Evolutionary conservation across 1,139 yeast species (phyloP).

Genomic region (Yamadazyma membranifaciens): DNA sequence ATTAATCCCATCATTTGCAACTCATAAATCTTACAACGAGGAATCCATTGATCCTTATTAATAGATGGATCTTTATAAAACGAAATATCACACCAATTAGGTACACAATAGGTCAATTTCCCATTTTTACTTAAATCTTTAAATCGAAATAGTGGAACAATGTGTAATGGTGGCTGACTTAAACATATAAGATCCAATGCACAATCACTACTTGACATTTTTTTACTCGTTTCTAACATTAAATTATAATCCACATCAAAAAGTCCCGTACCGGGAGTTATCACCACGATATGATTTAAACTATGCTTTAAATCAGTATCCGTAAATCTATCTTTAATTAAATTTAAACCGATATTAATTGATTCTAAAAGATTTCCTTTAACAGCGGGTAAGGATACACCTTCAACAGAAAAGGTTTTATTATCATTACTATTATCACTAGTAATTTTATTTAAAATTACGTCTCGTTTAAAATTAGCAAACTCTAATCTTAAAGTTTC

Average conservation of each 20-base stretch:
- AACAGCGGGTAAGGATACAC: slow-evolving; percentile 75
- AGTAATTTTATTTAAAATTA: slow-evolving; percentile 43
- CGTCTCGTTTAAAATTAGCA: slow-evolving; percentile 76
- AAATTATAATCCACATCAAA: slow-evolving; percentile 88
- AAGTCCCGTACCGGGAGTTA: slow-evolving; percentile 91
- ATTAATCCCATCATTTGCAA: slow-evolving; percentile 97
- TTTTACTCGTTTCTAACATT: slow-evolving; percentile 70
- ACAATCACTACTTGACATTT: slow-evolving; percentile 73
- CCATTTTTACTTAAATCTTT: slow-evolving; percentile 35
- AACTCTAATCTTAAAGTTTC: slow-evolving; percentile 81
- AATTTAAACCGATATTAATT: slow-evolving; percentile 75
- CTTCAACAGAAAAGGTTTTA: slow-evolving; percentile 37
- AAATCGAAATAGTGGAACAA: slow-evolving; percentile 84
- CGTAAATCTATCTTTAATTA: slow-evolving; percentile 75
- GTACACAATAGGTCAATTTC: slow-evolving; percentile 71
- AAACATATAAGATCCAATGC: slow-evolving; percentile 88
- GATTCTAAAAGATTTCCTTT: slow-evolving; percentile 91
- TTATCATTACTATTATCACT: slow-evolving; percentile 10
- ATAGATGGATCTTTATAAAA: slow-evolving; percentile 64
- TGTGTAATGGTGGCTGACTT: slow-evolving; percentile 88
- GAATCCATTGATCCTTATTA: slow-evolving; percentile 73
- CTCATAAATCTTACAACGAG: slow-evolving; percentile 90
- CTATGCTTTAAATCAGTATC: slow-evolving; percentile 89
- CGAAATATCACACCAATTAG: slow-evolving; percentile 92
- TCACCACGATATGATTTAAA: slow-evolving; percentile 76